Evolutionary conservation across 768 basidiomycete genomes (phyloP), one percentile per base, ranked within the genome.

Genomic region (Podaxis sp.): DNA sequence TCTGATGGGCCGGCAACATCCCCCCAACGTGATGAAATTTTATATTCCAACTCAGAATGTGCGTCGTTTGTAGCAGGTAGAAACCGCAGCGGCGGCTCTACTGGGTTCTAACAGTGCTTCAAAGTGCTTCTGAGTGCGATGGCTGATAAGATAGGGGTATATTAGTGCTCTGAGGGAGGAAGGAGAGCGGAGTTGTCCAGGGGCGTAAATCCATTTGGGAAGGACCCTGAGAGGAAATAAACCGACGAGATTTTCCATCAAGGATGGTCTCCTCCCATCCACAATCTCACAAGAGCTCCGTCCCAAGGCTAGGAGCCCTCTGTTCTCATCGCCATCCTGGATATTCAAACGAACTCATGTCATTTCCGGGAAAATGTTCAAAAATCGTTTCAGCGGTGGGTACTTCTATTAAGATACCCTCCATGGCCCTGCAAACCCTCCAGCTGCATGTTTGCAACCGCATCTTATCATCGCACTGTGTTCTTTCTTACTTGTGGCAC

Each of bases 321-420:
- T 57, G 55, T 56, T 53, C 51, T 64, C 53, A 62, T 52, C 64
- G 60, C 64, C 66, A 80, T 71, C 72, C 80, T 82, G 81, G 78
- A 82, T 69, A 64, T 66, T 67, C 64, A 66, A 63, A 61, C 68
- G 63, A 68, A 70, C 70, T 66, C 79, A 82, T 82, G 80, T 82
- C 73, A 74, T 71, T 66, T 70, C 67, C 63, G 65, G 55, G 57
- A 65, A 69, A 69, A 82, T 83, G 81, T 66, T 74, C 67, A 73
- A 75, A 70, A 76, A 75, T 74, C 73, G 67, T 70, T 67, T 72
- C 67, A 69, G 65, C 64, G 57, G 76, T 77, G 62, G 65, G 74
- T 73, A n/a, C 16, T 25, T 48, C 32, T 16, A 5, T 25, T 46
- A 23, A 36, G 27, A 52, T 28, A 11, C 51, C 2, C 11, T 44